A percentile compares a stretch with the other conserved stretches of the same genome.
phyloP scores from a whole-genome alignment of 129 eudicot species.

The Saposhnikovia divaricata region DNA sequence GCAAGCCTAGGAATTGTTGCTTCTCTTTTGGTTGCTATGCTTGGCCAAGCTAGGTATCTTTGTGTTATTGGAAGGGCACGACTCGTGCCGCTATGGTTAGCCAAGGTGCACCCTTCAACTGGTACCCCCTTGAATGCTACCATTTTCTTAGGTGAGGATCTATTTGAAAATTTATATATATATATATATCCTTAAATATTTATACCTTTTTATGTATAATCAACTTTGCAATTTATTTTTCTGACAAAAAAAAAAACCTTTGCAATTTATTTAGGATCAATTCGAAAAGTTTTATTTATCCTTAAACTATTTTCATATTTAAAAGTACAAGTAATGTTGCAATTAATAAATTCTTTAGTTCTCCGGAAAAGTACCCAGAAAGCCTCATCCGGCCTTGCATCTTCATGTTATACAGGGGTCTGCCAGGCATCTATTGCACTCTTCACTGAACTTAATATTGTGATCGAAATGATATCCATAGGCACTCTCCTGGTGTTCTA shows the following conservation, averaged over 20 bases:
- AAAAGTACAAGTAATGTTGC: neutral
- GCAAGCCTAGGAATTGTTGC: slow-evolving; percentile 63
- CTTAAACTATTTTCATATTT: neutral
- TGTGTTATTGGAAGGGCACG: slow-evolving; percentile 63
- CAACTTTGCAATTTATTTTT: too few relatives aligned
- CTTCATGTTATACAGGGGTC: slow-evolving; percentile 32
- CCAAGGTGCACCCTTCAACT: slow-evolving; percentile 60
- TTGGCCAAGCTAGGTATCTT: slow-evolving; percentile 69
- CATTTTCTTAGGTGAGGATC: slow-evolving; percentile 44
- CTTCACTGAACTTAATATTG: slow-evolving; percentile 63
- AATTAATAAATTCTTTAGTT: too few relatives aligned
- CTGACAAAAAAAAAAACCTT: too few relatives aligned
- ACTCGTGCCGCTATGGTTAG: slow-evolving; percentile 67
- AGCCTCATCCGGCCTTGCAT: neutral
- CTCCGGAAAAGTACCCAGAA: neutral
- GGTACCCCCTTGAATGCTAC: slow-evolving; percentile 70
- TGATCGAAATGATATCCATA: slow-evolving; percentile 66
- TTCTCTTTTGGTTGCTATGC: slow-evolving; percentile 72
- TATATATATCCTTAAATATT: neutral
- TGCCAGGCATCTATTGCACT: slow-evolving; percentile 80
- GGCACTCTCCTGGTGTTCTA: slow-evolving; percentile 73
- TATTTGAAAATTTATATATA: neutral
- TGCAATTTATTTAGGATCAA: slow-evolving; percentile 1
- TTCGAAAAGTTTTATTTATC: neutral
- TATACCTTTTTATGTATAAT: neutral